These are phyloP conservation scores for Zopfia rhizophila DNA, from an alignment of 2,329 filamentous ascomycete species.

Conservation along the genomic window DNA sequence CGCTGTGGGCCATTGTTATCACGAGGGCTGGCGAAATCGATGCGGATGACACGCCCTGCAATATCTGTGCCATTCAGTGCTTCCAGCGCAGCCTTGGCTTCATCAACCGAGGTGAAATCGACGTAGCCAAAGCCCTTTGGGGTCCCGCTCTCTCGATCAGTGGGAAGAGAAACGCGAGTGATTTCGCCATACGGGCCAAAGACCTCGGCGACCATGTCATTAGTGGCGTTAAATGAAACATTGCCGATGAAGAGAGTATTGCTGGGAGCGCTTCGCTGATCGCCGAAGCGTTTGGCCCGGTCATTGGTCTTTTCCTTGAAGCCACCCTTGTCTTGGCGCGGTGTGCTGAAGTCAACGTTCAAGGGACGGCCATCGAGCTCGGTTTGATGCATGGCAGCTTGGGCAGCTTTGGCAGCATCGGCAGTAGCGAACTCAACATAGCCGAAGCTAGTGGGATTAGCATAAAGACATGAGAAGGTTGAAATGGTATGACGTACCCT, in stretches of 20 bases:
- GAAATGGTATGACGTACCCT: constrained; percentile 62
- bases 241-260: constrained; percentile 94
- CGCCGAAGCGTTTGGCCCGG: constrained; percentile 77
- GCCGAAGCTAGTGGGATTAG: constrained; percentile 70
- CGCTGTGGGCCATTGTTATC: constrained; percentile 65
- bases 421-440: constrained; percentile 86
- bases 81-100: constrained; percentile 80
- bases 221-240: constrained; percentile 83
- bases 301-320: constrained; percentile 58
- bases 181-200: constrained; percentile 78
- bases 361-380: constrained; percentile 79
- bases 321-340: constrained; percentile 65
- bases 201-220: constrained; percentile 77
- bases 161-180: constrained; percentile 85
- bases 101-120: constrained; percentile 82
- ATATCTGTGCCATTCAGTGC: constrained; percentile 77
- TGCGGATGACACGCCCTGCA: constrained; percentile 77
- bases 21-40: constrained; percentile 82
- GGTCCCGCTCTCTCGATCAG: constrained; percentile 83
- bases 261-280: constrained; percentile 80
- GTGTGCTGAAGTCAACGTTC: constrained; percentile 82
- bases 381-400: constrained; percentile 77
- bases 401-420: constrained; percentile 75
- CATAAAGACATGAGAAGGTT: constrained; percentile 4
- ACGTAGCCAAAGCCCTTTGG: constrained; percentile 96